Conservation (phyloP, 352 stramenopile genomes). For the Blastocystis sp. region DNA sequence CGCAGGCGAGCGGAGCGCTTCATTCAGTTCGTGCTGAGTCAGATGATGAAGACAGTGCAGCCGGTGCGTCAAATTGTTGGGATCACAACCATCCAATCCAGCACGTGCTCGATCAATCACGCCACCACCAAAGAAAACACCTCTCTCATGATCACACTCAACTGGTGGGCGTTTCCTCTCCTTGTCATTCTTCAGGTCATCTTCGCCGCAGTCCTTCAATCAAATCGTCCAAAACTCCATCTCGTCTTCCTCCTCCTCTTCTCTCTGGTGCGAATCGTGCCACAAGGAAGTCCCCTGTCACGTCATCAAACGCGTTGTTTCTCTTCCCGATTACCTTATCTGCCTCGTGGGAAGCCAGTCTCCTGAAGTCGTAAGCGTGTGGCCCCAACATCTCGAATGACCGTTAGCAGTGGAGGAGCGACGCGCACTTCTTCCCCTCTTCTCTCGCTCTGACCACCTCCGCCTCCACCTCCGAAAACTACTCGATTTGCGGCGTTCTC, state of each 20-base stretch:
- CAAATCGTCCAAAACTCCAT: background rate
- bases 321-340: conserved; percentile 1
- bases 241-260: background rate
- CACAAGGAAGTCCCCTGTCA: background rate
- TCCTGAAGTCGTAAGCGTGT: background rate
- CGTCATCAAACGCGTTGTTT: background rate
- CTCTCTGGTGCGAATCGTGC: conserved; percentile 5
- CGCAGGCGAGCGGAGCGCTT: conserved; percentile 41
- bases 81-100: background rate
- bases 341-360: background rate
- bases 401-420: conserved; percentile 39
- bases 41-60: background rate
- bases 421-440: conserved; percentile 21
- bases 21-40: conserved; percentile 34
- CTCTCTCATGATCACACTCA: conserved; percentile 11
- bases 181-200: background rate
- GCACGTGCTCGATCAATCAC: conserved; percentile 21
- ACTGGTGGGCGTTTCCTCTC: background rate
- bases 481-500: background rate
- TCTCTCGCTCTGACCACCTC: background rate
- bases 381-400: background rate
- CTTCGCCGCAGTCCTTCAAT: background rate
- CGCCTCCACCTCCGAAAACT: background rate
- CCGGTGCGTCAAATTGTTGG: conserved; percentile 1
- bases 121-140: conserved; percentile 27